Base-by-base conservation (phyloP, 768 basidiomycete genomes). In the Suillus ampliporus region DNA sequence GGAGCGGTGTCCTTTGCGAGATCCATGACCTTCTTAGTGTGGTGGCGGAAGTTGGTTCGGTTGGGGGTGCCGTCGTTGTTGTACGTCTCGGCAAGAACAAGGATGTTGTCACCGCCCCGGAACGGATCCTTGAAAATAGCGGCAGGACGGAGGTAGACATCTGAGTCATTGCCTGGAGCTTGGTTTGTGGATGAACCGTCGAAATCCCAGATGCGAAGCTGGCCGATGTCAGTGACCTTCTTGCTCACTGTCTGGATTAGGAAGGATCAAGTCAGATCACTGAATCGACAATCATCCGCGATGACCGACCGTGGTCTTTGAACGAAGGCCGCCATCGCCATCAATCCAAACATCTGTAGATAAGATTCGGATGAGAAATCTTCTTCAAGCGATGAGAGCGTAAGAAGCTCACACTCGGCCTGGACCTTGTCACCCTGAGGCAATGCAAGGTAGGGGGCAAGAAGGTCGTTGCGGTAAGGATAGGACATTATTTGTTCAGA, bases 31-130 rank as follows among this genome's bases (percentile, higher is more conserved):
- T 99, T 99, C 77, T 89, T 90, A 64, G 94, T 91, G 70, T 93
- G 88, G 76, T 97, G 91, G 67, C 97, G 94, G 85, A 87, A 87
- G 86, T 99, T 99, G 76, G 94, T 96, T 77, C 84, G 86, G 85
- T 99, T 99, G 62, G 97, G 96, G 40, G 95, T 97, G 64, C 97
- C 97, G 69, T 99, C 97, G 81, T 88, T 97, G 89, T 97, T 97
- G 88, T 97, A 99, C 72, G 92, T 94, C 79, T 95, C 95, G 56
- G 95, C 95, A 53, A 99, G 90, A 69, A 98, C 95, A 63, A 98
- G 86, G 72, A 98, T 97, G 83, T 97, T 98, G 83, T 95, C 90
- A 61, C 97, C 97, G 56, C 95, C 93, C 65, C 97, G 95, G 95
- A 99, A 99, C 60, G 97, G 97, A 75, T 99, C 97, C 72, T 92